Conservation (phyloP, 768 basidiomycete species). For the Boletellus ananas region DNA sequence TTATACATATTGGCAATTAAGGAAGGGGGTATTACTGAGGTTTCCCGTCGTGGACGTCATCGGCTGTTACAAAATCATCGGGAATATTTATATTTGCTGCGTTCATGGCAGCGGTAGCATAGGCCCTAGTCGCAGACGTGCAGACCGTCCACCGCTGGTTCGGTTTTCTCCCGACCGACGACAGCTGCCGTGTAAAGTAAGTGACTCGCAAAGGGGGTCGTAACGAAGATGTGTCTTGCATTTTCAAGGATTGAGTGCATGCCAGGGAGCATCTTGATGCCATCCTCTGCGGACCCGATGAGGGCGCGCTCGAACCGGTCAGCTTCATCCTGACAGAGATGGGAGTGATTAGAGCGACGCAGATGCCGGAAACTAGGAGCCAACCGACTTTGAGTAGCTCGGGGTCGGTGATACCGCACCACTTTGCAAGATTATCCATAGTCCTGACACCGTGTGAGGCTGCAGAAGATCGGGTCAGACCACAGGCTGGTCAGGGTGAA, state of each 20-base stretch:
- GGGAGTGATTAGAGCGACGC: slow-evolving; percentile 3
- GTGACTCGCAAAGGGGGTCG: not conserved
- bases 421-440: slow-evolving; percentile 69
- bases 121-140: slow-evolving; percentile 76
- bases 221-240: slow-evolving; percentile 31
- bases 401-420: slow-evolving; percentile 66
- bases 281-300: slow-evolving; percentile 52
- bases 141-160: slow-evolving; percentile 83
- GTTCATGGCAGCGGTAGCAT: slow-evolving; percentile 68
- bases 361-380: not conserved
- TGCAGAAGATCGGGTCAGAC: slow-evolving; percentile 23
- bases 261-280: slow-evolving; percentile 74
- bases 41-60: slow-evolving; percentile 81
- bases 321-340: slow-evolving; percentile 53
- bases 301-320: slow-evolving; percentile 79
- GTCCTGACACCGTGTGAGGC: slow-evolving; percentile 83
- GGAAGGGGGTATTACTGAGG: slow-evolving; percentile 47
- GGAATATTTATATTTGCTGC: slow-evolving; percentile 66
- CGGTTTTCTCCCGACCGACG: slow-evolving; percentile 32
- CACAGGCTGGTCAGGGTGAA: not conserved
- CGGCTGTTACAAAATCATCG: slow-evolving; percentile 75
- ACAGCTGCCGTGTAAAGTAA: slow-evolving; percentile 26
- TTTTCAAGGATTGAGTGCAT: slow-evolving; percentile 55
- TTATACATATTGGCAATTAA: not conserved
- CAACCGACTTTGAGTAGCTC: slow-evolving; percentile 61